These are phyloP conservation scores for Backusella australiensis DNA, from an alignment of 192 early-diverging fungal genomes.

Conservation along the genomic window DNA sequence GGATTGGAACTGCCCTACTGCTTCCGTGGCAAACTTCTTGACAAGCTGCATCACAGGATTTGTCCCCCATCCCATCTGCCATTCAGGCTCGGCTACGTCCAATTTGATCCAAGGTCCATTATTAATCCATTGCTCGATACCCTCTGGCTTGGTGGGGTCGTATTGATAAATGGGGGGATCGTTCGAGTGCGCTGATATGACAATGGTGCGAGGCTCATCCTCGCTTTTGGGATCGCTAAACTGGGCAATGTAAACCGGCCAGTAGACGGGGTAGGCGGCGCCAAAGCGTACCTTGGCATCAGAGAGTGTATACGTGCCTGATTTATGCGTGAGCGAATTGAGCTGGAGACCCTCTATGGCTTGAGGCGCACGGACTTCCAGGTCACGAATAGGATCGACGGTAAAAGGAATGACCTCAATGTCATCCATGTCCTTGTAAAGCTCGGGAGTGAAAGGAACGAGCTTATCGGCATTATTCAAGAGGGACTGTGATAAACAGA, in stretches of 20 bases:
- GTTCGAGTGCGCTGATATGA: slow-evolving; percentile 21
- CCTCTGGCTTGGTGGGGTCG: not conserved
- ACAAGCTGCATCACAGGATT: slow-evolving; percentile 6
- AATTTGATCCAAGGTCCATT: slow-evolving; percentile 24
- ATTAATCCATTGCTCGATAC: slow-evolving; percentile 31
- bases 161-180: slow-evolving; percentile 29
- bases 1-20: not conserved
- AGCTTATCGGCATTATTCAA: slow-evolving; percentile 9
- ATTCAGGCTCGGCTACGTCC: slow-evolving; percentile 29
- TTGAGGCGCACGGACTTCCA: not conserved
- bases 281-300: slow-evolving; percentile 10
- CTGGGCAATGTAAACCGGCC: slow-evolving; percentile 35
- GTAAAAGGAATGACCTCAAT: slow-evolving; percentile 33
- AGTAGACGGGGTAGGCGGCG: slow-evolving; percentile 36
- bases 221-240: slow-evolving; percentile 1
- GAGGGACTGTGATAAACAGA: slow-evolving; percentile 21
- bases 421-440: slow-evolving; percentile 4
- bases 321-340: not conserved
- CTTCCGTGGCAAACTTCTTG: slow-evolving; percentile 7
- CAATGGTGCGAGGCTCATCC: slow-evolving; percentile 11
- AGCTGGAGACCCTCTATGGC: not conserved
- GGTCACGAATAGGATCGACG: slow-evolving; percentile 13
- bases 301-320: not conserved
- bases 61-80: slow-evolving; percentile 6
- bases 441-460: slow-evolving; percentile 6